Conservation (phyloP, 2,329 filamentous ascomycete genomes). For the Chaetothyriales sp. region DNA sequence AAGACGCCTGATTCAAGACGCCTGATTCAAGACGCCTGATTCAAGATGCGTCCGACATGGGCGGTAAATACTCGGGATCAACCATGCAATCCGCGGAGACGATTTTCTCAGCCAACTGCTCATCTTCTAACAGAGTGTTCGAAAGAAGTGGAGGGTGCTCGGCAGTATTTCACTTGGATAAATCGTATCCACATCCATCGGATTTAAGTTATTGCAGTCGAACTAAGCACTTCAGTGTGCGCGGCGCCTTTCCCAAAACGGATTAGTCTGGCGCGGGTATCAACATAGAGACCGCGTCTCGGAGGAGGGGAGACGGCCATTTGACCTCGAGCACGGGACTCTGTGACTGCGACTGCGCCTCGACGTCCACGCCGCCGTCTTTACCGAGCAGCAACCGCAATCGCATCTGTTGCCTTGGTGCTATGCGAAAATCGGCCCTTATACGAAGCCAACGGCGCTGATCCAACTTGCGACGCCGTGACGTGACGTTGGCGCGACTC, state of each 20-base stretch:
- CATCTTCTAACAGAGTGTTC: background rate
- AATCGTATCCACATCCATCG: too few species aligned
- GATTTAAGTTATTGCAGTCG: background rate
- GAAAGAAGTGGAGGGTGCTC: too few species aligned
- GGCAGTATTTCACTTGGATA: too few species aligned
- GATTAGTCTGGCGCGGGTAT: background rate
- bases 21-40: too few species aligned
- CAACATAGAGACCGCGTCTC: background rate
- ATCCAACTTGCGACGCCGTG: background rate
- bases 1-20: too few species aligned
- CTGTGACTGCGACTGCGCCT: too few species aligned
- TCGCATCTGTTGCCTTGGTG: background rate
- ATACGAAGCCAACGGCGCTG: background rate
- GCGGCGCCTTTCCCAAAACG: background rate
- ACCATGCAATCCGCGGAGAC: background rate
- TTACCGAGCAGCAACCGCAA: too few species aligned
- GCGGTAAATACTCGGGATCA: background rate
- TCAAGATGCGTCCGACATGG: background rate
- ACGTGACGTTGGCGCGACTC: slow-evolving; percentile 7
- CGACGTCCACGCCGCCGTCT: too few species aligned
- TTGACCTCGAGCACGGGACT: background rate
- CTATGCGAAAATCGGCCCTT: background rate
- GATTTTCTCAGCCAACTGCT: background rate
- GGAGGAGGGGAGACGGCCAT: background rate
- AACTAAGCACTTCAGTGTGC: background rate